phyloP scores from a whole-genome alignment of 148 eudicot species.

The Drosera capensis region DNA sequence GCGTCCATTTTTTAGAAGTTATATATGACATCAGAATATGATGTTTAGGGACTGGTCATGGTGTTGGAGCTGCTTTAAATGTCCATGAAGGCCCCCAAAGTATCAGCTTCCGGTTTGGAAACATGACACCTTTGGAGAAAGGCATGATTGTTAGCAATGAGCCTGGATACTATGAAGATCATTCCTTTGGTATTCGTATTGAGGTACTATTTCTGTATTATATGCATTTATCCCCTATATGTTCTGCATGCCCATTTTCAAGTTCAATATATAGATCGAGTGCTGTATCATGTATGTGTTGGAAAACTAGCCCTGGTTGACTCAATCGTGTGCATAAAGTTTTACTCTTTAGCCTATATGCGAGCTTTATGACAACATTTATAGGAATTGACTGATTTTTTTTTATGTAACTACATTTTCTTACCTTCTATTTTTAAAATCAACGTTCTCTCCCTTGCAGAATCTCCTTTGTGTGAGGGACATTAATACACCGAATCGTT shows the following conservation, averaged over 20 bases:
- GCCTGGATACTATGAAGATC: conserved; percentile 98
- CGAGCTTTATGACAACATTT: background rate
- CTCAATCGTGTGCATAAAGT: no score
- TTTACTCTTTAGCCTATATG: no score
- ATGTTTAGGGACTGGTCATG: conserved; percentile 86
- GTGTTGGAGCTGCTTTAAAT: conserved; percentile 95
- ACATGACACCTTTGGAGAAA: conserved; percentile 67
- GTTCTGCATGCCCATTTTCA: background rate
- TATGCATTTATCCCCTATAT: background rate
- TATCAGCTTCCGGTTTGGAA: conserved; percentile 85
- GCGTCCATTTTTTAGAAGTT: no score
- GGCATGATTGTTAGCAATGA: conserved; percentile 99
- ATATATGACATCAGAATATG: conserved; percentile 5
- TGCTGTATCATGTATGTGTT: no score
- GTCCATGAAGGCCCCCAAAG: conserved; percentile 99
- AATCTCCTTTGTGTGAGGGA: conserved; percentile 86
- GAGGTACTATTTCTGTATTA: conserved; percentile 38
- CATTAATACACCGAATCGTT: conserved; percentile 71
- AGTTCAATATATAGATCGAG: background rate
- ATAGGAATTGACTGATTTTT: background rate
- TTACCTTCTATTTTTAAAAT: background rate
- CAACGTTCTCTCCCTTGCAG: conserved; percentile 27
- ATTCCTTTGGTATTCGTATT: conserved; percentile 88
- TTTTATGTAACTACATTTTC: background rate
- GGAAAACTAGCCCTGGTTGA: no score